Conservation (phyloP, 2,329 filamentous ascomycete species). For the Cladophialophora carrionii region DNA sequence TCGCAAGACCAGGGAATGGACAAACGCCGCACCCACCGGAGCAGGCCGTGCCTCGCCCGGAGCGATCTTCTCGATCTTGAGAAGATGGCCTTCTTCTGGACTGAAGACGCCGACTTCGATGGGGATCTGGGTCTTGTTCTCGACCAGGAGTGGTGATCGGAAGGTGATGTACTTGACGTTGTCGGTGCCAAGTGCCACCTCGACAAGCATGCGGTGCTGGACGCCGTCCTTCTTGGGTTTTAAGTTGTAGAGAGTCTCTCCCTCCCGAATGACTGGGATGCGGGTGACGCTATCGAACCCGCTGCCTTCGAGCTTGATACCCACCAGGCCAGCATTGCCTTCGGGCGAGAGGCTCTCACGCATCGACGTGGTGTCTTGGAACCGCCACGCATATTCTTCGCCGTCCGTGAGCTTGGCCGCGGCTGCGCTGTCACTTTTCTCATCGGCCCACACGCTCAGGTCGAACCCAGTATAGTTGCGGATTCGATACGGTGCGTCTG, state of each 20-base stretch:
- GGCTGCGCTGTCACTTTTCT: constrained; percentile 67
- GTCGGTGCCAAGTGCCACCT: constrained; percentile 86
- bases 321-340: constrained; percentile 75
- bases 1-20: constrained; percentile 83
- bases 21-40: constrained; percentile 86
- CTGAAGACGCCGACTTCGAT: constrained; percentile 92
- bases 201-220: constrained; percentile 86
- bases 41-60: constrained; percentile 88
- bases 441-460: constrained; percentile 79
- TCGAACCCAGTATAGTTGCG: constrained; percentile 96
- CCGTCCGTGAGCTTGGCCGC: constrained; percentile 82
- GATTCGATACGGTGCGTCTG: constrained; percentile 89
- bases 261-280: constrained; percentile 90
- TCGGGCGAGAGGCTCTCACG: constrained; percentile 89
- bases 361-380: constrained; percentile 95
- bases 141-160: constrained; percentile 84
- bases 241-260: constrained; percentile 85
- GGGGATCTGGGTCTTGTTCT: constrained; percentile 96
- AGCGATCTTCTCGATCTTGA: constrained; percentile 97
- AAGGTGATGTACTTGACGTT: constrained; percentile 99
- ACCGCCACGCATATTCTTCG: constrained; percentile 90
- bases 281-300: constrained; percentile 90
- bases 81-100: constrained; percentile 79
- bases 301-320: constrained; percentile 84
- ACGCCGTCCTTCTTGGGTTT: constrained; percentile 84